These are phyloP conservation scores for Aspergillus spinulosporus DNA, from an alignment of 2,329 filamentous ascomycete genomes.

Conservation along the genomic window DNA sequence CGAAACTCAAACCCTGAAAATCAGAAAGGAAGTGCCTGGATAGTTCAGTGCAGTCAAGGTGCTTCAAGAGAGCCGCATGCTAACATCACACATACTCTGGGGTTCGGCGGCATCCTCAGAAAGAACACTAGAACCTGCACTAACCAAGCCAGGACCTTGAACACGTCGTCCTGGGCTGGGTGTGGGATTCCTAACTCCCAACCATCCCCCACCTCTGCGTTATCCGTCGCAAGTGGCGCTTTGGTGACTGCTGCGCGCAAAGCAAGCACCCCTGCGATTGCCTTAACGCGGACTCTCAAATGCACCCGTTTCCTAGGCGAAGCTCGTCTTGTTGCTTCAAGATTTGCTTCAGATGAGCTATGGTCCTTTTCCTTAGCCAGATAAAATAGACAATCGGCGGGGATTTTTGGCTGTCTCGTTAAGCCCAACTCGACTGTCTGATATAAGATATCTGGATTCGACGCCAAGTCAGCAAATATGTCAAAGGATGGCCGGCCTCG, in stretches of 20 bases:
- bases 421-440: background rate
- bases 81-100: slow-evolving; percentile 3
- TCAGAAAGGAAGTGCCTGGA: background rate
- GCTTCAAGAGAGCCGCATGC: background rate
- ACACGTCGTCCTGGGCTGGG: background rate
- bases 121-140: slow-evolving; percentile 6
- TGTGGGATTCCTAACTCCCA: slow-evolving; percentile 10
- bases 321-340: slow-evolving; percentile 1
- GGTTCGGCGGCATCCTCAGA: slow-evolving; percentile 3
- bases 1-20: background rate
- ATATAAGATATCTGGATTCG: slow-evolving; percentile 4
- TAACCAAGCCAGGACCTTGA: slow-evolving; percentile 5
- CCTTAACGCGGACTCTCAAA: slow-evolving; percentile 7
- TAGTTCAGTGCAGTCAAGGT: background rate
- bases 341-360: slow-evolving; percentile 7
- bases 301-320: slow-evolving; percentile 7
- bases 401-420: slow-evolving; percentile 3
- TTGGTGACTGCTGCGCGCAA: slow-evolving; percentile 12
- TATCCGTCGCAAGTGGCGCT: background rate
- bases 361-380: slow-evolving; percentile 8
- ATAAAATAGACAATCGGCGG: slow-evolving; percentile 6
- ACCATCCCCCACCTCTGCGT: slow-evolving; percentile 4
- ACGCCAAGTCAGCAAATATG: background rate
- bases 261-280: slow-evolving; percentile 11
- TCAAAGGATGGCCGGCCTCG: background rate